These are phyloP conservation scores for Lyophyllum atratum DNA, from an alignment of 768 basidiomycete genomes.

Conservation along the genomic window DNA sequence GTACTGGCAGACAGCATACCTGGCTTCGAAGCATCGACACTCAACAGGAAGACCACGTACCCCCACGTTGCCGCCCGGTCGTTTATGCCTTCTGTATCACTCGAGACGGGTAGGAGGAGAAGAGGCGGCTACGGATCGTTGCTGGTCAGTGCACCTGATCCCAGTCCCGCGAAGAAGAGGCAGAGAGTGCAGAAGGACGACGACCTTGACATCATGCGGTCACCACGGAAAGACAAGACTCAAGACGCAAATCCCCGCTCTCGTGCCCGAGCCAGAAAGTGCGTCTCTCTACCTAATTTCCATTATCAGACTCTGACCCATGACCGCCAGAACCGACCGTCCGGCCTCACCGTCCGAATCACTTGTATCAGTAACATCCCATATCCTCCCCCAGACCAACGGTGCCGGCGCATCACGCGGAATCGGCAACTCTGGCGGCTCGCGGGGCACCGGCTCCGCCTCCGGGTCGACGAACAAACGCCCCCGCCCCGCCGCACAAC, in stretches of 20 bases:
- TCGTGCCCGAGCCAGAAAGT: constrained; percentile 66
- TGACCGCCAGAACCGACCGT: constrained; percentile 54
- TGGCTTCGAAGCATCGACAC: constrained; percentile 55
- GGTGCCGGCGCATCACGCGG: constrained; percentile 28
- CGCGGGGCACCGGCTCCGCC: constrained; percentile 11
- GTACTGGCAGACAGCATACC: constrained; percentile 64
- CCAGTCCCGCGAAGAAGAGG: constrained; percentile 70
- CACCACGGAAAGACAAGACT: constrained; percentile 64
- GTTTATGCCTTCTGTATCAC: constrained; percentile 59
- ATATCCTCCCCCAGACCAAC: constrained; percentile 46
- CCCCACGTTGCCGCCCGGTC: constrained; percentile 74
- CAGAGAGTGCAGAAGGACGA: constrained; percentile 65
- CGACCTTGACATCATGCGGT: constrained; percentile 57
- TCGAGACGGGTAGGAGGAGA: constrained; percentile 67
- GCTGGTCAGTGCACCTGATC: constrained; percentile 53
- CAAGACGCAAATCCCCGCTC: constrained; percentile 47
- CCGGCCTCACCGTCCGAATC: constrained; percentile 74
- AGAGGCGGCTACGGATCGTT: constrained; percentile 58
- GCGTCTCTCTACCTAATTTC: constrained; percentile 22
- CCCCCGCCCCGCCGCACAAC: constrained; percentile 37
- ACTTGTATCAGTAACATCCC: constrained; percentile 69
- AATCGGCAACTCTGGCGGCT: constrained; percentile 23
- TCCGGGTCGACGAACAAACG: constrained; percentile 41
- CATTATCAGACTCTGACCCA: constrained; percentile 11
- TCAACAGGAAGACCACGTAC: constrained; percentile 68